These are phyloP conservation scores for Cryphonectria parasitica DNA, from an alignment of 2,329 filamentous ascomycete species.

Conservation along the genomic window DNA sequence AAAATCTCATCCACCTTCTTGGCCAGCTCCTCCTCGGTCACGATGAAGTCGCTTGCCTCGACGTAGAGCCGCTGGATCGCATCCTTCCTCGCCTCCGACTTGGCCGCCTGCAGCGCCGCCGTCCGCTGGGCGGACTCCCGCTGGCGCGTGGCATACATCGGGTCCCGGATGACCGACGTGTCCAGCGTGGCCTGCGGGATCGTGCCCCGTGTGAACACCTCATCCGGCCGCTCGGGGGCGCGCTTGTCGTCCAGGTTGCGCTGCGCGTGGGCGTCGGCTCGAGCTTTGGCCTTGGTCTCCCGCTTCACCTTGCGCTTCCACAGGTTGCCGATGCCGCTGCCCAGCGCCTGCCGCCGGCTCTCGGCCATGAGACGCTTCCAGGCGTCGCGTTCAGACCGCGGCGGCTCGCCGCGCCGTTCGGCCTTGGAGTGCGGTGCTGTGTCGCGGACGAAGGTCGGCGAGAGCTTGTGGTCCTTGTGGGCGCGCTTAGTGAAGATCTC, in stretches of 20 bases:
- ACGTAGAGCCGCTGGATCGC: conserved; percentile 87
- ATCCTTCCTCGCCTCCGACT: conserved; percentile 66
- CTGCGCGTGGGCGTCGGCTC: conserved; percentile 52
- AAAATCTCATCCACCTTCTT: conserved; percentile 77
- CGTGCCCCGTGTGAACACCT: conserved; percentile 73
- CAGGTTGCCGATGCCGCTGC: conserved; percentile 71
- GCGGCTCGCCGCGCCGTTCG: conserved; percentile 40
- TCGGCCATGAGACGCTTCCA: conserved; percentile 79
- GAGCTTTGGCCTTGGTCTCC: conserved; percentile 41
- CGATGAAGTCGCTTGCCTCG: conserved; percentile 85
- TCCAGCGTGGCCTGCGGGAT: conserved; percentile 57
- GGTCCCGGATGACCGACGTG: conserved; percentile 62
- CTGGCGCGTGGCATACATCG: conserved; percentile 61
- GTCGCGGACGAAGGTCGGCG: conserved; percentile 61
- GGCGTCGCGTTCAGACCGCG: conserved; percentile 45
- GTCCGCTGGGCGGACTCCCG: conserved; percentile 46
- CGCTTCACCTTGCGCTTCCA: conserved; percentile 63
- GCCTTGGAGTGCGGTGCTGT: conserved; percentile 60
- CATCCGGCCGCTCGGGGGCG: conserved; percentile 74
- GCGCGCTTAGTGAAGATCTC: conserved; percentile 68
- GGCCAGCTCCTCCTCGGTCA: conserved; percentile 76
- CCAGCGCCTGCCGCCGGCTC: conserved; percentile 71
- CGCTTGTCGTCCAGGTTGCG: conserved; percentile 53
- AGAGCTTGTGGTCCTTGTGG: conserved; percentile 63
- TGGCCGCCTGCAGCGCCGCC: conserved; percentile 50